Evolutionary conservation across 306 rosid species (phyloP).

Genomic region (Mucuna pruriens): DNA sequence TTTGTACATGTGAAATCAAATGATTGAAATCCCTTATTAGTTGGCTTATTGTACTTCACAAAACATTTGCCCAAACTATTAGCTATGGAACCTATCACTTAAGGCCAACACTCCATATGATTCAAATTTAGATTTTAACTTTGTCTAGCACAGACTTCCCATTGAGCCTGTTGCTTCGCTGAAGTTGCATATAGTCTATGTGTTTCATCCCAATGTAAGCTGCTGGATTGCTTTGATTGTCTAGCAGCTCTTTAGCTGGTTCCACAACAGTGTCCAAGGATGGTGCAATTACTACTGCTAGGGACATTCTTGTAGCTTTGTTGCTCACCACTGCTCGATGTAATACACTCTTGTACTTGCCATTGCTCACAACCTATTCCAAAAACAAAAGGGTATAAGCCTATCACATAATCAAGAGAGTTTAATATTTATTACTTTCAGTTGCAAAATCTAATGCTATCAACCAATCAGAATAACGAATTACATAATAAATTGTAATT

Average conservation of each 20-base stretch:
- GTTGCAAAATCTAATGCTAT: too few species aligned
- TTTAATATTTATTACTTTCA: too few species aligned
- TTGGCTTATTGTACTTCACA: neutral
- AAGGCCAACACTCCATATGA: constrained; percentile 4
- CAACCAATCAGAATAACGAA: too few species aligned
- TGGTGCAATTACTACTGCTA: constrained; percentile 56
- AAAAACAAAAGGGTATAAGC: neutral
- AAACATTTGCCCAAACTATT: neutral
- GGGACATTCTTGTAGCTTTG: constrained; percentile 55
- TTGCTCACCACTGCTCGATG: constrained; percentile 56
- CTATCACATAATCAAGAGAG: neutral
- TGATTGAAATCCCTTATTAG: neutral
- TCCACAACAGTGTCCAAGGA: constrained; percentile 51
- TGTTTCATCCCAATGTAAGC: constrained; percentile 49
- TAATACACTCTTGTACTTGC: constrained; percentile 55
- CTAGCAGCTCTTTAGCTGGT: constrained; percentile 52
- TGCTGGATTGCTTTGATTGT: constrained; percentile 41
- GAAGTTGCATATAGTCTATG: constrained; percentile 48
- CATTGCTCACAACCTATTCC: constrained; percentile 57
- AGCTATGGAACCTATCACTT: neutral
- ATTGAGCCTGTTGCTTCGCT: constrained; percentile 36
- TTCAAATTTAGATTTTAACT: constrained; percentile 43
- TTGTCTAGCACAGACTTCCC: constrained; percentile 46
- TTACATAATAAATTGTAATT: too few species aligned
- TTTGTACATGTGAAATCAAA: neutral